Conservation (phyloP, 2,329 filamentous ascomycete species). For the Lasiodiplodia gonubiensis region DNA sequence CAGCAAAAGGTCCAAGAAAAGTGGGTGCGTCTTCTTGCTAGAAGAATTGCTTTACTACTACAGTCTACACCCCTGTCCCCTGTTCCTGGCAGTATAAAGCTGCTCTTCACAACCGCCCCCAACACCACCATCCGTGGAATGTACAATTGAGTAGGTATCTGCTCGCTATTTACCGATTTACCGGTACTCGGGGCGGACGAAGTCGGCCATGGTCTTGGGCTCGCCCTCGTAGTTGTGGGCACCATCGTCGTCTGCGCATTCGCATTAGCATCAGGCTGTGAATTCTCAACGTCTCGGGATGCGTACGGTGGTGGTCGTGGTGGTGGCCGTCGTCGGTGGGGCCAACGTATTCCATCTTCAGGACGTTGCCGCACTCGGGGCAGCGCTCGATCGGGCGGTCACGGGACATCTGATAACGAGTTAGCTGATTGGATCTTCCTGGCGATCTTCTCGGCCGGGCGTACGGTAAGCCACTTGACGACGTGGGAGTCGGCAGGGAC, state of each 20-base stretch:
- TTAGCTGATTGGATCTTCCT: conserved; percentile 27
- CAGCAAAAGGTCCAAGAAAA: background rate
- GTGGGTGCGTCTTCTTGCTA: conserved; percentile 3
- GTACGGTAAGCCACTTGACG: conserved; percentile 88
- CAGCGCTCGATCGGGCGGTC: conserved; percentile 93
- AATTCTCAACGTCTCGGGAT: too few species aligned
- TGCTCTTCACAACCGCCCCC: conserved; percentile 12
- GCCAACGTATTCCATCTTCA: conserved; percentile 98
- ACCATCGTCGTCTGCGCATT: conserved; percentile 48
- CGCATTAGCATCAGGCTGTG: background rate
- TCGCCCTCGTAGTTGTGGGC: conserved; percentile 68
- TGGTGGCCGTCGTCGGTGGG: conserved; percentile 74
- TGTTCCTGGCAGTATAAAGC: conserved; percentile 19
- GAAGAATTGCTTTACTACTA: conserved; percentile 20
- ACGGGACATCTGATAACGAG: conserved; percentile 70
- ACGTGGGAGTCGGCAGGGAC: conserved; percentile 89
- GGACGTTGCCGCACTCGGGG: conserved; percentile 93
- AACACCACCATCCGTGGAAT: conserved; percentile 24
- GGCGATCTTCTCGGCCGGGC: conserved; percentile 38
- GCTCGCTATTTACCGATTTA: conserved; percentile 67
- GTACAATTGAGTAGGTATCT: conserved; percentile 14
- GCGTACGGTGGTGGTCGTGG: conserved; percentile 57
- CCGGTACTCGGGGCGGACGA: conserved; percentile 91
- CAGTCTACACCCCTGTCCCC: conserved; percentile 22
- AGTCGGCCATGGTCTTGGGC: conserved; percentile 97